Evolutionary conservation across 2,329 filamentous ascomycete species (phyloP).

Genomic region (Exophiala spinifera): DNA sequence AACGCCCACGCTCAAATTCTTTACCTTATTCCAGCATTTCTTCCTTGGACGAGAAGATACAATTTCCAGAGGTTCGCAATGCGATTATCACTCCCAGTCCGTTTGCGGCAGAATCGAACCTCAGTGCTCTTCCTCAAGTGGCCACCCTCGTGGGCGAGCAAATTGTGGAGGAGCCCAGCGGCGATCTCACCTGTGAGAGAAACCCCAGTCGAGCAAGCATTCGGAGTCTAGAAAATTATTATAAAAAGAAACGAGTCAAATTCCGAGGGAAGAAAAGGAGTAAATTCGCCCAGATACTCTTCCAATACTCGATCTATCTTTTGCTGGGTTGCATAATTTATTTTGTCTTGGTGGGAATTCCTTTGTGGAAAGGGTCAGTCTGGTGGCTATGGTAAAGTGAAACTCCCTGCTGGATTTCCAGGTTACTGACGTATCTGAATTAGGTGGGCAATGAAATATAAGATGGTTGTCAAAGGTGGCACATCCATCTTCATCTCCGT

Average conservation of each 20-base stretch:
- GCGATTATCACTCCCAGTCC: constrained; percentile 2
- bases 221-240: not conserved
- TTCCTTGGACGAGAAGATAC: not conserved
- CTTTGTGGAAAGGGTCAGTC: constrained; percentile 47
- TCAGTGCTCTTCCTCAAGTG: not conserved
- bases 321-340: constrained; percentile 42
- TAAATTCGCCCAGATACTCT: constrained; percentile 37
- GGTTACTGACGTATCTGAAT: constrained; percentile 17
- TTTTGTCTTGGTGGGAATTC: constrained; percentile 46
- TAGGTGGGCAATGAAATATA: constrained; percentile 38
- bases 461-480: constrained; percentile 39
- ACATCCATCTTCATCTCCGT: constrained; percentile 42
- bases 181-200: not conserved
- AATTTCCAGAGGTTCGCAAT: not conserved
- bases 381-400: constrained; percentile 40
- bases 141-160: not conserved
- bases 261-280: constrained; percentile 28
- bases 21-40: not conserved
- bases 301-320: constrained; percentile 41
- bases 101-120: not conserved
- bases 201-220: not conserved
- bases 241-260: not conserved
- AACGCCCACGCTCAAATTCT: not conserved
- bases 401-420: not conserved
- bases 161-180: constrained; percentile 1